Conservation (phyloP, 495 filamentous ascomycete species). For the Talaromyces stipitatus region DNA sequence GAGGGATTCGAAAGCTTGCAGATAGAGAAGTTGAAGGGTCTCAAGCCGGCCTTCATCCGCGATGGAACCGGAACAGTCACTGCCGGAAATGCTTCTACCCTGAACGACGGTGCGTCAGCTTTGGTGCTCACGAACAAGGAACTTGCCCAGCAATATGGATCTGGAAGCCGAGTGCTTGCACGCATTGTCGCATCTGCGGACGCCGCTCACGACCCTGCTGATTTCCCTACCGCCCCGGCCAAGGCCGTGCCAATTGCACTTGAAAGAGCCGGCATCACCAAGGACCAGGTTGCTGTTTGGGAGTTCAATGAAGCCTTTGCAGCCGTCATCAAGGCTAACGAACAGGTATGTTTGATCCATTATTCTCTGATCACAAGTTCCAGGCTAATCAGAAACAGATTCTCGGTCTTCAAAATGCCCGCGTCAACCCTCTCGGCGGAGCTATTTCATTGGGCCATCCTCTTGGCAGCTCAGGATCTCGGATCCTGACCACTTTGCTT, state of each 20-base stretch:
- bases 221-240: slow-evolving; percentile 90
- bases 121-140: slow-evolving; percentile 73
- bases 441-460: slow-evolving; percentile 94
- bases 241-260: slow-evolving; percentile 90
- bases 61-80: slow-evolving; percentile 86
- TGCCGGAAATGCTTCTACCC: slow-evolving; percentile 82
- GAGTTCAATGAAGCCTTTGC: slow-evolving; percentile 99
- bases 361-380: not conserved
- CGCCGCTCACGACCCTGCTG: slow-evolving; percentile 86
- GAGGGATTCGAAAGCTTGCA: slow-evolving; percentile 84
- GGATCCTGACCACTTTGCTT: slow-evolving; percentile 83
- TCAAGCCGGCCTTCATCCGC: slow-evolving; percentile 86
- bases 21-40: slow-evolving; percentile 69
- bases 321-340: slow-evolving; percentile 90
- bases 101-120: slow-evolving; percentile 94
- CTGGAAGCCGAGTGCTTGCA: slow-evolving; percentile 67
- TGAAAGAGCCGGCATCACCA: slow-evolving; percentile 76
- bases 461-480: slow-evolving; percentile 85
- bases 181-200: slow-evolving; percentile 81
- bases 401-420: slow-evolving; percentile 65
- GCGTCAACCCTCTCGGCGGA: slow-evolving; percentile 82
- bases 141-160: slow-evolving; percentile 67
- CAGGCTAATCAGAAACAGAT: slow-evolving; percentile 43
- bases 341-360: slow-evolving; percentile 50
- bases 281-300: slow-evolving; percentile 86